phyloP scores from a whole-genome alignment of 331 rosid species.

The Cydonia oblonga region DNA sequence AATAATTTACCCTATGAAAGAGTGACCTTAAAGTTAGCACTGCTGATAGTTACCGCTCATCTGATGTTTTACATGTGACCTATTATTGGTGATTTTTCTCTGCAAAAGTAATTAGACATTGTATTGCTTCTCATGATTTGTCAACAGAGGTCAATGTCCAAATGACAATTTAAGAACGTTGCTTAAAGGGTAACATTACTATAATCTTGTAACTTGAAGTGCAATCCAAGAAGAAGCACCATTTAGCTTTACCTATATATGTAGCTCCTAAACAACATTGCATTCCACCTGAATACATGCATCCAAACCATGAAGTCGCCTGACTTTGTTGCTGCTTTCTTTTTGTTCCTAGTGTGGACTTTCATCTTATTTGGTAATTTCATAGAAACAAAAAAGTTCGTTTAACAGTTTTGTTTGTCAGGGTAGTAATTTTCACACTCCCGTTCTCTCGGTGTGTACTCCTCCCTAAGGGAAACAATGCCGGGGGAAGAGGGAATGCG shows the following conservation, averaged over 20 bases:
- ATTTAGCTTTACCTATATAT: neutral
- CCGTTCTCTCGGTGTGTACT: too few relatives aligned
- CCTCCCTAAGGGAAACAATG: too few relatives aligned
- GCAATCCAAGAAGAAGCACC: conserved; percentile 36
- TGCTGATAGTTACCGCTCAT: neutral
- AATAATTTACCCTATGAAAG: neutral
- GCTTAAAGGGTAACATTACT: conserved; percentile 16
- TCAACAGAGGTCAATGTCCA: neutral
- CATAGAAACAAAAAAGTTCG: neutral
- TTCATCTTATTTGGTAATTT: conserved; percentile 37
- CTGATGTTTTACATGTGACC: neutral
- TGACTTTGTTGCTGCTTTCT: conserved; percentile 8
- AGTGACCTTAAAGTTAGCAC: neutral
- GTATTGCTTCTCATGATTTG: neutral
- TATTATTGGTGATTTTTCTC: neutral
- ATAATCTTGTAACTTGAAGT: conserved; percentile 29
- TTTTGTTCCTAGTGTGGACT: conserved; percentile 24
- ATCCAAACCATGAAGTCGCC: conserved; percentile 31
- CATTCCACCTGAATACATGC: neutral
- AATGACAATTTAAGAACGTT: neutral
- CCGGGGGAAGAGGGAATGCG: neutral
- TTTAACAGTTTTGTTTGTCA: too few relatives aligned
- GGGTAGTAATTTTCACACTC: too few relatives aligned
- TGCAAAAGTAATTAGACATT: neutral
- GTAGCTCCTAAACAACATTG: neutral